Evolutionary conservation across 2,329 filamentous ascomycete genomes (phyloP), one percentile per base, ranked within the genome.

Genomic region (Clonostachys solani): DNA sequence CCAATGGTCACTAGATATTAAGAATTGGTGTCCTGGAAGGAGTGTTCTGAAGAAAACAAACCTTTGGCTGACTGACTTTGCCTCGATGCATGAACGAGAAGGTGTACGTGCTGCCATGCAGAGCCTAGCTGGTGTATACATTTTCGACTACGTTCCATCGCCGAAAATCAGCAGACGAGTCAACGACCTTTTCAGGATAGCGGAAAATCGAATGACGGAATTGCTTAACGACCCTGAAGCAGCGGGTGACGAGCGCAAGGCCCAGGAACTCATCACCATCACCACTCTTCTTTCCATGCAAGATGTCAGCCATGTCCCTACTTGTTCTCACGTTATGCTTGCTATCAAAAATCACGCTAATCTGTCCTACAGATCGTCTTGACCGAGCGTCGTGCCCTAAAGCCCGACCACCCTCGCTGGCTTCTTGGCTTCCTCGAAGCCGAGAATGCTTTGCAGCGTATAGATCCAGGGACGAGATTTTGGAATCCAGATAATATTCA

Each of bases 21-120:
- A 56, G 9, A 69, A 69, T 17, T 71, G 68, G 67, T 70, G 67
- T 35, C 64, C 67, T 2, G 68, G 68, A 6, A 58, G 68, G 42
- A 70, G 64, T 47, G 60, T 71, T 15, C 53, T 71, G 4, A 49
- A 50, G 7, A 60, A 58, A 13, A 68, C 67, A 17, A 71, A 71
- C 48, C 55, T 67, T 2, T 71, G 68, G 68, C 52, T 69, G 15
- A 60, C 58, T 10, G 66, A 71, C 40, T 67, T 71, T 43, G 65
- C 65, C 6, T 56, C 60, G n/a, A 67, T 70, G 64, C 62, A 65
- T 18, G 56, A 61, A 19, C 60, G 58, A 23, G 49, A 54, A 13
- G 65, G 65, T 17, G 63, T 71, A 9, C 53, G 58, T 5, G 55
- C 60, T 23, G 68, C 68, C 6, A 68, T 71, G n/a, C 63, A 68